Percentiles rank a stretch among this genome's conserved stretches.
Evolutionary conservation across 257 asterid genomes (phyloP).

Genomic region (Gentiana dahurica): DNA sequence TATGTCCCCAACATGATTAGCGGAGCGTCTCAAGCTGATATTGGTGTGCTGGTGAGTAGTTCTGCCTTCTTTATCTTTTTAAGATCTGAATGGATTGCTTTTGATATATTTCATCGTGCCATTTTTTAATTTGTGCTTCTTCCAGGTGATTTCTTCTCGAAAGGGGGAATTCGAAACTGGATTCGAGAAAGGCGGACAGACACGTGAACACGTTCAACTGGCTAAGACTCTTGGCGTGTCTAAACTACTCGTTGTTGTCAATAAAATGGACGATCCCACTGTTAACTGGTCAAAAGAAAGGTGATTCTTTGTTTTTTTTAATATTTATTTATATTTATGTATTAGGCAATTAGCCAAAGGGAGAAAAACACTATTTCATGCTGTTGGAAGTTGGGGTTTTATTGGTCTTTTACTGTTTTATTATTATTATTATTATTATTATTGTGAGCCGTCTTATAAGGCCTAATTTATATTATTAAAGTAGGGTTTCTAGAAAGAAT

Average conservation of each 20-base stretch:
- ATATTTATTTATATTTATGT: background rate
- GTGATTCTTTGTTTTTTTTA: conserved; percentile 22
- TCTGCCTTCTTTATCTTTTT: background rate
- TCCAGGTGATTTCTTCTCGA: conserved; percentile 87
- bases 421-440: no score
- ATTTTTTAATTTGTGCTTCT: background rate
- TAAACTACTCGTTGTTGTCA: conserved; percentile 83
- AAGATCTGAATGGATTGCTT: background rate
- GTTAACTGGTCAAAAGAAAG: conserved; percentile 95
- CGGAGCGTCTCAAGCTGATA: conserved; percentile 98
- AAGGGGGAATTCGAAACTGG: conserved; percentile 98
- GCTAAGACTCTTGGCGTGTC: conserved; percentile 95
- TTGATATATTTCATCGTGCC: background rate
- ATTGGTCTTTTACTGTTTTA: no score
- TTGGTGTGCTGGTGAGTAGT: conserved; percentile 72
- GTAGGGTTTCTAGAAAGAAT: no score
- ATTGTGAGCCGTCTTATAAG: no score
- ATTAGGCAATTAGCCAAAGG: no score
- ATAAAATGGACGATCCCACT: conserved; percentile 98
- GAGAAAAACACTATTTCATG: no score
- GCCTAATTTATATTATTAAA: no score
- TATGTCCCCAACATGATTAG: conserved; percentile 96
- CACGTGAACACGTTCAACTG: conserved; percentile 96
- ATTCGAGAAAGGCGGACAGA: conserved; percentile 98
- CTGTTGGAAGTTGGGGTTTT: no score